phyloP scores from a whole-genome alignment of 257 asterid genomes.

The Fraxinus quadrangulata region DNA sequence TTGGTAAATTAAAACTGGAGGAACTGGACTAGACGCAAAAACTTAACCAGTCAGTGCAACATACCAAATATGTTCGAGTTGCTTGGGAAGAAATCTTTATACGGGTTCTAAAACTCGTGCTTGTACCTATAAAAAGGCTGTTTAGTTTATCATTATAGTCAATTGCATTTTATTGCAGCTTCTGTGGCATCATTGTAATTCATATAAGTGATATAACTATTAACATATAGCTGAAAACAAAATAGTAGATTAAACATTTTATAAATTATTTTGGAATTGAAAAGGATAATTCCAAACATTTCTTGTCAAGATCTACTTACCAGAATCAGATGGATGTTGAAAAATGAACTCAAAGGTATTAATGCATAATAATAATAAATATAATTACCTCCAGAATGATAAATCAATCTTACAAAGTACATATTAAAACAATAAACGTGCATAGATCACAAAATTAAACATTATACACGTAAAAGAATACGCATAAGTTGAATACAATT shows the following conservation, averaged over 20 bases:
- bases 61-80: background rate
- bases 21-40: background rate
- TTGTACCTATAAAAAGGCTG: background rate
- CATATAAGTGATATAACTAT: too few relatives aligned
- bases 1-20: background rate
- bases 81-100: background rate
- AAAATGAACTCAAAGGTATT: background rate
- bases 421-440: background rate
- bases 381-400: background rate
- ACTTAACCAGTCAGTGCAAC: background rate
- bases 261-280: too few relatives aligned
- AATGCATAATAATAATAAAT: background rate
- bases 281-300: background rate
- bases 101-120: background rate
- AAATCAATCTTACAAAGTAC: background rate
- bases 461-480: constrained; percentile 16
- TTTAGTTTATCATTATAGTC: background rate
- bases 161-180: background rate
- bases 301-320: background rate
- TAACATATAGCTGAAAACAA: too few relatives aligned
- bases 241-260: too few relatives aligned
- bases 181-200: background rate
- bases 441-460: constrained; percentile 10
- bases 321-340: background rate
- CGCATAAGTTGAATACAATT: constrained; percentile 5